phyloP scores from a whole-genome alignment of 441 rosid species.

The Pelargonium cotyledonis region DNA sequence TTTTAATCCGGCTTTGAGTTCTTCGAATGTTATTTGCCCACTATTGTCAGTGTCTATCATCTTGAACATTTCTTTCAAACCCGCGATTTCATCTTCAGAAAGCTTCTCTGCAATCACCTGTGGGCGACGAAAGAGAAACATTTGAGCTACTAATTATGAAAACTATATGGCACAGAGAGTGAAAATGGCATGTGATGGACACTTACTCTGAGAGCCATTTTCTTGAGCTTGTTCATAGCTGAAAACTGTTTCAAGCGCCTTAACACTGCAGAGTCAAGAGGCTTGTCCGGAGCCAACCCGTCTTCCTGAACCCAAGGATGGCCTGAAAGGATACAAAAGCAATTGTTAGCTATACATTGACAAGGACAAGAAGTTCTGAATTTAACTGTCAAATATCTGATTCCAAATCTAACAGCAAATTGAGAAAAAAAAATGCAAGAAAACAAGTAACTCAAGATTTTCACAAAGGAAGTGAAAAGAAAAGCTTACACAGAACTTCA shows the following conservation, averaged over 20 bases:
- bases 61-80: conserved; percentile 32
- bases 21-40: conserved; percentile 43
- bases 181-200: background rate
- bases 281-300: conserved; percentile 53
- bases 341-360: background rate
- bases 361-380: background rate
- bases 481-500: conserved; percentile 48
- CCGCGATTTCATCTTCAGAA: conserved; percentile 44
- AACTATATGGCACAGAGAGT: background rate
- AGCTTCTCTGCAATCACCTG: conserved; percentile 46
- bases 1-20: conserved; percentile 39
- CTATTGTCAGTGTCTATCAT: conserved; percentile 42
- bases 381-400: no score
- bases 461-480: no score
- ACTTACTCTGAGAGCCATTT: conserved; percentile 47
- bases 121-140: no score
- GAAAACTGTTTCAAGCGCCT: conserved; percentile 49
- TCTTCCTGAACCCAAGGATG: conserved; percentile 62
- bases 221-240: conserved; percentile 50
- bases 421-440: no score
- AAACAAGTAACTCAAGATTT: no score
- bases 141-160: no score
- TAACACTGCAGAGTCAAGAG: conserved; percentile 42
- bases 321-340: conserved; percentile 29
- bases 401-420: no score